Conservation (phyloP, 345 rosid species). For the Hibiscus mutabilis region DNA sequence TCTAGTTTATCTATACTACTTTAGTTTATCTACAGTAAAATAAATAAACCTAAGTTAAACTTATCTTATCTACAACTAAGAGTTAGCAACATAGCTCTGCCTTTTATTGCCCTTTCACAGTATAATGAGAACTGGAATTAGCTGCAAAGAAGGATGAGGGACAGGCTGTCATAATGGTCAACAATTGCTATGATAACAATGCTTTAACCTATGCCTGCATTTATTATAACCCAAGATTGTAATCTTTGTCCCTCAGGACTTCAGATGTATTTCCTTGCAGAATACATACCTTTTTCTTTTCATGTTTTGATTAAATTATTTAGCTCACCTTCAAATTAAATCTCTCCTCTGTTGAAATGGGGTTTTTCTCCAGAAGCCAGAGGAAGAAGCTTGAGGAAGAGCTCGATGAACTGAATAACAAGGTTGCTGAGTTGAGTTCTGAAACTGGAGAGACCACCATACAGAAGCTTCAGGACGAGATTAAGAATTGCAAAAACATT, state of each 20-base stretch:
- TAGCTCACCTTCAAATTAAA: background rate
- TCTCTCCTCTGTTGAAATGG: background rate
- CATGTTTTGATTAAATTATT: background rate
- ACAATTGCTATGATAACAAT: background rate
- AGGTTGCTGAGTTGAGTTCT: constrained; percentile 55
- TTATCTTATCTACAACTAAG: no score
- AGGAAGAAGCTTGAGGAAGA: constrained; percentile 75
- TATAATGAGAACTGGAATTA: background rate
- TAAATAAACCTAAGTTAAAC: no score
- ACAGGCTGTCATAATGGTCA: background rate
- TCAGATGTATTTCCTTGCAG: background rate
- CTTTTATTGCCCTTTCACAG: background rate
- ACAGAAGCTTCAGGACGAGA: constrained; percentile 80
- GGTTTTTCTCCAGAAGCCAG: constrained; percentile 41
- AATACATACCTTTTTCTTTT: background rate
- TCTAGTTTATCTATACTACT: no score
- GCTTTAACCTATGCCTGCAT: background rate
- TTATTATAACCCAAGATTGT: background rate
- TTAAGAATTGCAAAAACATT: constrained; percentile 70
- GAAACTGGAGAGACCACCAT: constrained; percentile 86
- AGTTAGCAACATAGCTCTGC: background rate
- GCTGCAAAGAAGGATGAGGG: background rate
- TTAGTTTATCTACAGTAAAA: no score
- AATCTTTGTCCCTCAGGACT: background rate
- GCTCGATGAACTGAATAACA: constrained; percentile 49